Evolutionary conservation across 2,329 filamentous ascomycete species (phyloP).

Genomic region (Aureobasidium zeae): DNA sequence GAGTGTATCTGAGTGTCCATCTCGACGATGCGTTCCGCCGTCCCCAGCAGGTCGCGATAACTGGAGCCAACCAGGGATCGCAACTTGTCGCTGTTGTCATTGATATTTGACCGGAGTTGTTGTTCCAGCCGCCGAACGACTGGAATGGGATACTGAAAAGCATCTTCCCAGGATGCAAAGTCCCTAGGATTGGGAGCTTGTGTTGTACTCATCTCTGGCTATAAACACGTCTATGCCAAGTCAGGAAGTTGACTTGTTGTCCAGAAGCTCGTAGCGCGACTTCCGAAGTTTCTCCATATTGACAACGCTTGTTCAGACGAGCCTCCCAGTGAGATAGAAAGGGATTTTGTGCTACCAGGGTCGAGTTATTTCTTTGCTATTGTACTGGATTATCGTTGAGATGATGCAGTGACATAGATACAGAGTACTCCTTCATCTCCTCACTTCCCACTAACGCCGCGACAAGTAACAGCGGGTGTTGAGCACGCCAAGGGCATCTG

Average conservation of each 20-base stretch:
- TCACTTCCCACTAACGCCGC: too few species aligned
- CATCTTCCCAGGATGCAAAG: conserved; percentile 56
- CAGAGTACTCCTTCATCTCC: too few species aligned
- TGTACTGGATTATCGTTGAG: too few species aligned
- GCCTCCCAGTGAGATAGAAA: too few species aligned
- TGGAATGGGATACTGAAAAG: conserved; percentile 56
- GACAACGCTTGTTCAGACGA: too few species aligned
- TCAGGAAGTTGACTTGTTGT: conserved; percentile 11
- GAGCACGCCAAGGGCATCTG: too few species aligned
- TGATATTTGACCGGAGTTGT: conserved; percentile 53
- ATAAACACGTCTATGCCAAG: conserved; percentile 7
- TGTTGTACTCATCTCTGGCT: conserved; percentile 30
- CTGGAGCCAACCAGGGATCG: conserved; percentile 56
- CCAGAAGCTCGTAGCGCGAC: background rate
- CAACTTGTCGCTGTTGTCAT: conserved; percentile 57
- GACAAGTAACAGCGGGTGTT: too few species aligned
- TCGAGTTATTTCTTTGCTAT: too few species aligned
- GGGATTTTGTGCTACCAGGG: too few species aligned
- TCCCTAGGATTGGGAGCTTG: conserved; percentile 48
- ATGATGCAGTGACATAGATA: too few species aligned
- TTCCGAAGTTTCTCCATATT: background rate
- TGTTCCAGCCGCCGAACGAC: conserved; percentile 54
- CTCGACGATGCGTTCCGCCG: conserved; percentile 83
- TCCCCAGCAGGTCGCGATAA: conserved; percentile 84
- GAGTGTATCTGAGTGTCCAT: conserved; percentile 73